Evolutionary conservation across 176 grass and related monocot genomes (phyloP), one percentile per base, ranked within the genome.

Genomic region (Miscanthus lutarioriparius): DNA sequence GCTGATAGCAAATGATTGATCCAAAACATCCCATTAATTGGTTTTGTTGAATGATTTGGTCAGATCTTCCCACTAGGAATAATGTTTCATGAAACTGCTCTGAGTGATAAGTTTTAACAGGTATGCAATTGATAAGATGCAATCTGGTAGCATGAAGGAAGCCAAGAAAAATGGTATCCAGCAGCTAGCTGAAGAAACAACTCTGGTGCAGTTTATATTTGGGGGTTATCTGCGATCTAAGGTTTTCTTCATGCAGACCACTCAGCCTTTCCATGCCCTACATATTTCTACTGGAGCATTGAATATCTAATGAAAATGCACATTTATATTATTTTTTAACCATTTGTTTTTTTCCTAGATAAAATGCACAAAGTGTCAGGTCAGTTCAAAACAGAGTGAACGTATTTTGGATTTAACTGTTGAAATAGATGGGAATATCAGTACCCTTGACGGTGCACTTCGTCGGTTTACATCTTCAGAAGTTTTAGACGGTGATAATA

Each of bases 331-430:
- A 15, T 68, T 43, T 33, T 43, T 67, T 78, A 84, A 86, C 41
- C 16, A 6, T 33, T 86, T 67, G 19, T 53, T 75, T 47, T 70
- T 80, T 70, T 76, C 25, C 72, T 89, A 98, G 96, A 98, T 98
- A 92, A 98, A 78, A 82, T 98, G 96, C 86, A 83, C 70, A 51
- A 95, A 77, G 61, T 98, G 96, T 40, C 81, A 90, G 59, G 56
- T 64, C 67, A 98, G 85, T 90, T 98, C 96, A 74, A 91, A 85
- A 79, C 83, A 75, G 25, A 74, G 64, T 64, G 96, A 98, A 83
- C 85, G 89, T 36, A 95, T 98, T 80, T 86, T 95, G 89, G 96
- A 98, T 93, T 89, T 98, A 64, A 93, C 86, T 87, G 89, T 98
- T 71, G 92, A 92, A 72, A 92, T 98, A 88, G 86, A 98, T 88